Percentiles rank a stretch among this genome's conserved stretches.
These are phyloP conservation scores for Scleromitrula shiraiana DNA, from an alignment of 2,329 filamentous ascomycete species.

Conservation along the genomic window DNA sequence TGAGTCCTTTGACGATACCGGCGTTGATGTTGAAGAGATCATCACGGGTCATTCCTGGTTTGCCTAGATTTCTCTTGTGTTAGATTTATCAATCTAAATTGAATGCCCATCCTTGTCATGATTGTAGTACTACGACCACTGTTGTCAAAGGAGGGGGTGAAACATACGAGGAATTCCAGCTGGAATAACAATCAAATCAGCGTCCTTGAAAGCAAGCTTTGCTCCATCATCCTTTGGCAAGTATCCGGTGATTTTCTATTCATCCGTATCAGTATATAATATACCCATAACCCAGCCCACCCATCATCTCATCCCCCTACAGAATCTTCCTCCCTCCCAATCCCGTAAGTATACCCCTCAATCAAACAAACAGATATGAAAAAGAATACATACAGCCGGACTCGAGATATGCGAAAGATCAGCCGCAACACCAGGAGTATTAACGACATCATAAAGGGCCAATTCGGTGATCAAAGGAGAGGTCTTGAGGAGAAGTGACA, in stretches of 20 bases:
- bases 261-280: too few species aligned
- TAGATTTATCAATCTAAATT: too few species aligned
- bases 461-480: constrained; percentile 68
- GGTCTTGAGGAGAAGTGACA: constrained; percentile 98
- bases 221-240: constrained; percentile 70
- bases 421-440: constrained; percentile 75
- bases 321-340: too few species aligned
- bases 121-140: too few species aligned
- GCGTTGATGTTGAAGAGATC: constrained; percentile 99
- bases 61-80: constrained; percentile 20
- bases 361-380: not conserved
- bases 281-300: too few species aligned
- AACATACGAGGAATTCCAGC: constrained; percentile 80
- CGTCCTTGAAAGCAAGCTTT: constrained; percentile 68
- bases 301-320: not conserved
- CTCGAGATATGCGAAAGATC: constrained; percentile 96
- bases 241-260: constrained; percentile 88
- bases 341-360: not conserved
- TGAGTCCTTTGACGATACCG: constrained; percentile 96
- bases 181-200: constrained; percentile 94
- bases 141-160: too few species aligned
- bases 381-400: constrained; percentile 8
- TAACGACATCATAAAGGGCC: constrained; percentile 85
- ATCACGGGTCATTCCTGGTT: constrained; percentile 98
- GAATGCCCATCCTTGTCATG: too few species aligned